Evolutionary conservation across 306 rosid genomes (phyloP), one percentile per base, ranked within the genome.

Genomic region (Dalbergia oliveri): DNA sequence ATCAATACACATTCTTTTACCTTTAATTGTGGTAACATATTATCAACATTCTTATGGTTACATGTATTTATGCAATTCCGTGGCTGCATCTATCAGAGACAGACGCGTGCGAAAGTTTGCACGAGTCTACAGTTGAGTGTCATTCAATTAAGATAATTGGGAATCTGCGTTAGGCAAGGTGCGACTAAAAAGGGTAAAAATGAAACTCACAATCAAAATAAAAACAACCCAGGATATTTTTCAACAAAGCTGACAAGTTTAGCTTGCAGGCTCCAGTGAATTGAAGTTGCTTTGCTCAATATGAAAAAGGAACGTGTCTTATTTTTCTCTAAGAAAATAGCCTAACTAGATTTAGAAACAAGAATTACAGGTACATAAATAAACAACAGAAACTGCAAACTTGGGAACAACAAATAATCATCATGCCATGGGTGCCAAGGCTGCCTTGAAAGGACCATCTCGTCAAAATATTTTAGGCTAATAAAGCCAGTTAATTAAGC

Each of bases 301-400:
- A 56, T 56, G 47, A 43, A 53, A 73, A 75, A 43, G 77, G 80
- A 69, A 57, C 69, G 7, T 74, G 12, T 13, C 77, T 82, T 64
- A 60, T 76, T 83, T 75, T 76, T 71, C 74, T 64, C 68, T 65
- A 63, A 50, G 84, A 43, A 63, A 84, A 80, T 57, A 79, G 37
- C 67, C 82, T 49, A 65, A 65, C 73, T 50, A 33, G 65, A 75
- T 34, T 51, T 49, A 11, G 41, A 66, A 85, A 59, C 51, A 74
- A 69, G 57, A 66, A 64, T 69, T 71, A 86, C 77, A 79, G 73
- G 75, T 79, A 73, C 65, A 75, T 23, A 64, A 59, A 51, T 69
- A 77, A 57, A 85, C 66, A 81, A 73, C 80, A 85, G 59, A 84
- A 83, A 76, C 79, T 62, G 83, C 54, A 37, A 82, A 83, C 72